Percentiles rank a stretch among this genome's conserved stretches.
phyloP scores from a whole-genome alignment of 1,284 basidiomycete species.

The Coniophora puteana region DNA sequence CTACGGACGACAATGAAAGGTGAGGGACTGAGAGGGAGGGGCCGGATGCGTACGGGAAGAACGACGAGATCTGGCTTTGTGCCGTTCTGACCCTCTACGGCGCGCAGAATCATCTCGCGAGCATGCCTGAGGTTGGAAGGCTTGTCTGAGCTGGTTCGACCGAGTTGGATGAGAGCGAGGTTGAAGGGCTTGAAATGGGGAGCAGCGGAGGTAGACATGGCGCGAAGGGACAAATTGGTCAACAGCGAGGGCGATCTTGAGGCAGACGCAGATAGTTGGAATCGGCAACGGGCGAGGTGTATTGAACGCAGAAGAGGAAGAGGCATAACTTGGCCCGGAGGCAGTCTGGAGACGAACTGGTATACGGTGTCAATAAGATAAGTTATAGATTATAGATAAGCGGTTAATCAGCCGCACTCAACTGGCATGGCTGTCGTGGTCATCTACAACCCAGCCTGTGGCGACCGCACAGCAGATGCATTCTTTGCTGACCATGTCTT shows the following conservation, averaged over 20 bases:
- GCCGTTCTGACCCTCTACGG: slow-evolving; percentile 44
- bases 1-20: slow-evolving; percentile 34
- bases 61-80: slow-evolving; percentile 80
- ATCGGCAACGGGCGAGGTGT: too few relatives aligned
- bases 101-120: slow-evolving; percentile 71
- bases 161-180: slow-evolving; percentile 86
- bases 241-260: slow-evolving; percentile 1
- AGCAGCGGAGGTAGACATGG: slow-evolving; percentile 23
- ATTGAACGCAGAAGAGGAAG: too few relatives aligned
- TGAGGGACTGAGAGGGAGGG: background rate
- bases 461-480: slow-evolving; percentile 34
- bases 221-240: slow-evolving; percentile 1
- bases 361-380: slow-evolving; percentile 10
- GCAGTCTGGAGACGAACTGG: slow-evolving; percentile 3
- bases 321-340: too few relatives aligned
- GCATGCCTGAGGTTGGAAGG: slow-evolving; percentile 76
- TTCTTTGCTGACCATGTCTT: slow-evolving; percentile 61
- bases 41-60: slow-evolving; percentile 62
- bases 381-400: background rate
- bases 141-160: slow-evolving; percentile 68
- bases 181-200: slow-evolving; percentile 69
- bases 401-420: background rate
- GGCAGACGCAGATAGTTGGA: slow-evolving; percentile 3
- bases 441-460: slow-evolving; percentile 50
- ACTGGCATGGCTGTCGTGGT: slow-evolving; percentile 39